Conservation (phyloP, 1,139 yeast species). For the Kazachstania sp. region DNA sequence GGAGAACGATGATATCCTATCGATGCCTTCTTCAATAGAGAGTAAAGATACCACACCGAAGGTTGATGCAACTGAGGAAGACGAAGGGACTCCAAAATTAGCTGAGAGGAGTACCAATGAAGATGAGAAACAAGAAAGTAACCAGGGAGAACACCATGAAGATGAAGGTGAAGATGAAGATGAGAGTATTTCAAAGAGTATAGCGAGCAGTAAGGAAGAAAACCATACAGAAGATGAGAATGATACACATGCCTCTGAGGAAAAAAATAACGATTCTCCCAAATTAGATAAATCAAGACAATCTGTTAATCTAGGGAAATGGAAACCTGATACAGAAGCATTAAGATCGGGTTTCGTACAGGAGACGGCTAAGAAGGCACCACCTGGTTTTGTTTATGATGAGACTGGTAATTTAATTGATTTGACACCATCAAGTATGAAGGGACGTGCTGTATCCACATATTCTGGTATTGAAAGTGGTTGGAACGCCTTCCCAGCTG, state of each 20-base stretch:
- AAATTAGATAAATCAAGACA: slow-evolving; percentile 3
- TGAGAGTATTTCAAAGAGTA: neutral
- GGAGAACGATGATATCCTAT: neutral
- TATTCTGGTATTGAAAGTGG: slow-evolving; percentile 29
- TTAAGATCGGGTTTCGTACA: slow-evolving; percentile 26
- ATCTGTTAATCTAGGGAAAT: slow-evolving; percentile 10
- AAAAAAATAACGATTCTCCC: neutral
- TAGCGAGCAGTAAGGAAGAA: neutral
- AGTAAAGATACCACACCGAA: neutral
- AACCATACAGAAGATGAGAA: slow-evolving; percentile 1
- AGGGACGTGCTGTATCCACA: slow-evolving; percentile 22
- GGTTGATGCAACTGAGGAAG: neutral
- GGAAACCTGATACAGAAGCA: slow-evolving; percentile 29
- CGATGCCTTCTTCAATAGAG: neutral
- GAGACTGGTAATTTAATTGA: slow-evolving; percentile 26
- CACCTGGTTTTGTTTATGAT: slow-evolving; percentile 27
- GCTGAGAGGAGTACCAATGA: neutral
- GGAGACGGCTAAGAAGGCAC: slow-evolving; percentile 23
- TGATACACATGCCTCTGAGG: slow-evolving; percentile 1
- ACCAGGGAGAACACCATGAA: neutral
- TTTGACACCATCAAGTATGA: slow-evolving; percentile 25
- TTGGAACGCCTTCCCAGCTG: slow-evolving; percentile 32
- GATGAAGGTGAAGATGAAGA: neutral
- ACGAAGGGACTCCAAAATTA: too few species aligned
- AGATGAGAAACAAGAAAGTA: neutral